Evolutionary conservation across 139 green algal genomes (phyloP).

Genomic region (Haematococcus sp.): DNA sequence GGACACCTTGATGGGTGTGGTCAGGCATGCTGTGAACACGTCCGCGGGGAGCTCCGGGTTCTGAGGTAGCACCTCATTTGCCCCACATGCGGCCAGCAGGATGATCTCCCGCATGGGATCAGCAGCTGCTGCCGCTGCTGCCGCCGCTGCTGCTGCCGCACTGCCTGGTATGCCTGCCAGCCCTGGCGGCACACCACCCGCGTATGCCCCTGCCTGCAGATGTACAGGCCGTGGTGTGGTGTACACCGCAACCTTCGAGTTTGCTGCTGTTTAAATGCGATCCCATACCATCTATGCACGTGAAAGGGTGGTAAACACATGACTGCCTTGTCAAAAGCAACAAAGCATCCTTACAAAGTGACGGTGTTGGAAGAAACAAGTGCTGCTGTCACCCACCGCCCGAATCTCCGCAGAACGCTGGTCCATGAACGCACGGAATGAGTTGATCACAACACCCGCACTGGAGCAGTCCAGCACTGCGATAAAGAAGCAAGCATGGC

Average conservation of each 20-base stretch:
- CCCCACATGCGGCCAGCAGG: conserved; percentile 86
- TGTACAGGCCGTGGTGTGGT: too few relatives aligned
- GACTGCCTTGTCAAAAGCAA: too few relatives aligned
- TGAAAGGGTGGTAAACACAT: too few relatives aligned
- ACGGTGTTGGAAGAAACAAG: too few relatives aligned
- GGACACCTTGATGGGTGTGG: conserved; percentile 96
- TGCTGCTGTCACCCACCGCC: background rate
- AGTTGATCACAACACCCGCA: conserved; percentile 88
- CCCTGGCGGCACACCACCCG: too few relatives aligned
- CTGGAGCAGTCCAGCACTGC: conserved; percentile 94
- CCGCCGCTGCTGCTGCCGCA: conserved; percentile 1
- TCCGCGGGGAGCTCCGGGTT: conserved; percentile 90
- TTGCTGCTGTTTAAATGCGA: too few relatives aligned
- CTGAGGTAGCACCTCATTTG: conserved; percentile 88
- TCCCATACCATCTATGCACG: too few relatives aligned
- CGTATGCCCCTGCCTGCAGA: too few relatives aligned
- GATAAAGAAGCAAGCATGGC: background rate
- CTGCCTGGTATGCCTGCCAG: background rate
- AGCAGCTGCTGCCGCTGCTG: conserved; percentile 9
- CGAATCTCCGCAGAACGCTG: background rate
- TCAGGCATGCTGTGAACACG: conserved; percentile 97
- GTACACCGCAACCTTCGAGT: too few relatives aligned
- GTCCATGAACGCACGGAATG: conserved; percentile 62
- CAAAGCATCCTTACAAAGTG: too few relatives aligned
- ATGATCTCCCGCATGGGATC: conserved; percentile 81